phyloP scores from a whole-genome alignment of 1,284 basidiomycete genomes.

The Rhodofomes roseus region DNA sequence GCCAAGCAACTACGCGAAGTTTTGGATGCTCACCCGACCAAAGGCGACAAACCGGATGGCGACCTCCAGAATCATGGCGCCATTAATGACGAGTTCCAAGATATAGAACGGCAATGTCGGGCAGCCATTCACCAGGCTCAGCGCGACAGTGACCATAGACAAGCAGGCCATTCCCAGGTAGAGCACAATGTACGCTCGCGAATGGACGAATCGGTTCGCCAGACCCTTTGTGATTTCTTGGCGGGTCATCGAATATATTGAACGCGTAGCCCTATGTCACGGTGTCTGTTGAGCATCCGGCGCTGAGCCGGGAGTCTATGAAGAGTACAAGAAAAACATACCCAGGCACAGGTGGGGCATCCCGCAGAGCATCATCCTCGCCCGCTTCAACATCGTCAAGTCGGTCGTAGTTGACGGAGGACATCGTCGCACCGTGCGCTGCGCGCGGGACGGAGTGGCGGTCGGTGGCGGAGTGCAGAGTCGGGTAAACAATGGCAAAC shows the following conservation, averaged over 20 bases:
- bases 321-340: conserved; percentile 20
- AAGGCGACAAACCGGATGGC: conserved; percentile 85
- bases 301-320: conserved; percentile 25
- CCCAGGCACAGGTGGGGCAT: conserved; percentile 20
- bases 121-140: conserved; percentile 79
- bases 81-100: conserved; percentile 88
- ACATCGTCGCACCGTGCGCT: conserved; percentile 15
- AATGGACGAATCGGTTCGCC: conserved; percentile 84
- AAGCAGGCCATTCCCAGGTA: conserved; percentile 89
- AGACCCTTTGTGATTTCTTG: conserved; percentile 76
- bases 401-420: conserved; percentile 25
- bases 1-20: neutral
- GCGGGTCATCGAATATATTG: conserved; percentile 77
- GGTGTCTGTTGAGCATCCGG: conserved; percentile 19
- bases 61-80: conserved; percentile 91
- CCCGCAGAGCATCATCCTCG: conserved; percentile 30
- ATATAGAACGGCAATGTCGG: conserved; percentile 83
- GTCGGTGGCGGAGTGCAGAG: conserved; percentile 9
- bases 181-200: conserved; percentile 75
- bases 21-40: conserved; percentile 63
- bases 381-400: conserved; percentile 34
- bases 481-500: conserved; percentile 16
- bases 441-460: neutral
- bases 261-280: conserved; percentile 57
- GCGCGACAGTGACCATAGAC: conserved; percentile 86